These are phyloP conservation scores for Amanita pallidorosea DNA, from an alignment of 768 basidiomycete genomes.

Conservation along the genomic window DNA sequence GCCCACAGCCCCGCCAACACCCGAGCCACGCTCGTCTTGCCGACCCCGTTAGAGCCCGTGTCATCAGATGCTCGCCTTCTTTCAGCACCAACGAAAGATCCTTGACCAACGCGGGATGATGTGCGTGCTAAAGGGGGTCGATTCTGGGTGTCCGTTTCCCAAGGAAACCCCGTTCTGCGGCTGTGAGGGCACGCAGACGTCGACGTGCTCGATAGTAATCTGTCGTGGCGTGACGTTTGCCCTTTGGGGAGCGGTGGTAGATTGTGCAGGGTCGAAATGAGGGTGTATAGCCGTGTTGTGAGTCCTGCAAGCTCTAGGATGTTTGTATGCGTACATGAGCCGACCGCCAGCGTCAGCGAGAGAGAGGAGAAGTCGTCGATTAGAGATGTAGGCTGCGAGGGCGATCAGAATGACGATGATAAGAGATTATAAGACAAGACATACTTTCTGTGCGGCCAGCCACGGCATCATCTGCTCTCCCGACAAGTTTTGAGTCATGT, in stretches of 20 bases:
- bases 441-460: slow-evolving; percentile 38
- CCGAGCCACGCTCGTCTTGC: slow-evolving; percentile 83
- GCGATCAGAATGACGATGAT: background rate
- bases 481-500: slow-evolving; percentile 1
- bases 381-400: slow-evolving; percentile 71
- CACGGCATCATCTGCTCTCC: slow-evolving; percentile 25
- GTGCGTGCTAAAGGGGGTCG: background rate
- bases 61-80: slow-evolving; percentile 81
- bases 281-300: slow-evolving; percentile 80
- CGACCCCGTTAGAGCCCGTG: slow-evolving; percentile 87
- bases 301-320: slow-evolving; percentile 91
- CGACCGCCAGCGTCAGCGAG: slow-evolving; percentile 96
- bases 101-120: slow-evolving; percentile 41
- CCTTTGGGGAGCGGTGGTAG: slow-evolving; percentile 40
- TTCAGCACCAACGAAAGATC: slow-evolving; percentile 54
- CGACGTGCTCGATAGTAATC: slow-evolving; percentile 53
- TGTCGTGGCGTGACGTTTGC: slow-evolving; percentile 14
- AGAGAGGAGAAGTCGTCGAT: slow-evolving; percentile 80
- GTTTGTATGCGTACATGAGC: slow-evolving; percentile 95
- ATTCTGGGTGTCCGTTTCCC: slow-evolving; percentile 2
- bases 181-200: slow-evolving; percentile 49
- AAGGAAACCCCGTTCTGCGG: slow-evolving; percentile 1
- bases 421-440: slow-evolving; percentile 8
- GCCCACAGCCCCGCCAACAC: slow-evolving; percentile 89
- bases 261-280: slow-evolving; percentile 78